Percentiles rank a stretch among this genome's conserved stretches.
Evolutionary conservation across 805 yeast species (phyloP).

Genomic region (Yarrowia divulgata): DNA sequence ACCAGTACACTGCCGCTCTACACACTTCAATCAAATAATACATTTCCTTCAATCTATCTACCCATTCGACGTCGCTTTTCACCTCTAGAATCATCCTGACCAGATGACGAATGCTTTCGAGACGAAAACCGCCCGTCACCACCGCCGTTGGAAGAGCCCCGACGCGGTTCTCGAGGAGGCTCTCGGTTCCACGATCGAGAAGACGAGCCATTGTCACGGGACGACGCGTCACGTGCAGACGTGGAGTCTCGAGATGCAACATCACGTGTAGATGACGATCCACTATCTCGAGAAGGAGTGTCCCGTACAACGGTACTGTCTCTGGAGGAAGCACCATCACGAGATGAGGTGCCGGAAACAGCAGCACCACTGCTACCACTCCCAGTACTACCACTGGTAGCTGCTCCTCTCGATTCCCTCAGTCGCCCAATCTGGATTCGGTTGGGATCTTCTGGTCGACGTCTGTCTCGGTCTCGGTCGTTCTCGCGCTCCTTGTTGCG

Average conservation of each 20-base stretch:
- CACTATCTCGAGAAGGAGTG: background rate
- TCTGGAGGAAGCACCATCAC: background rate
- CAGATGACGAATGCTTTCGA: constrained; percentile 11
- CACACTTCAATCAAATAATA: too few species aligned
- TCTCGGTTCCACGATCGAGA: constrained; percentile 5
- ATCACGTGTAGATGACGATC: background rate
- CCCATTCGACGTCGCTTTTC: constrained; percentile 29
- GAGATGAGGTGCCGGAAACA: too few species aligned
- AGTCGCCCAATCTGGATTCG: constrained; percentile 5
- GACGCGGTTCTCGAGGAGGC: constrained; percentile 25
- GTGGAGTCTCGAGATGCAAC: too few species aligned
- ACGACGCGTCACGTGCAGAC: background rate
- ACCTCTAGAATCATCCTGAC: constrained; percentile 12
- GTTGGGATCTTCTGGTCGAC: constrained; percentile 20
- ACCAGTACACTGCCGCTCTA: too few species aligned
- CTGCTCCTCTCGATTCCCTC: background rate
- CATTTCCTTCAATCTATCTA: background rate
- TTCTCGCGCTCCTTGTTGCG: constrained; percentile 34
- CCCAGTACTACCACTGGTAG: background rate
- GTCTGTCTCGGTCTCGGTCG: constrained; percentile 22
- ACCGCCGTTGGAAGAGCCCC: constrained; percentile 1
- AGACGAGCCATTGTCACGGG: constrained; percentile 2
- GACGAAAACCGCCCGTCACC: constrained; percentile 15
- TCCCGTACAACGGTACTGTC: background rate
- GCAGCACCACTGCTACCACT: background rate